Evolutionary conservation across 768 basidiomycete species (phyloP).

Genomic region (Kwoniella dejecticola): DNA sequence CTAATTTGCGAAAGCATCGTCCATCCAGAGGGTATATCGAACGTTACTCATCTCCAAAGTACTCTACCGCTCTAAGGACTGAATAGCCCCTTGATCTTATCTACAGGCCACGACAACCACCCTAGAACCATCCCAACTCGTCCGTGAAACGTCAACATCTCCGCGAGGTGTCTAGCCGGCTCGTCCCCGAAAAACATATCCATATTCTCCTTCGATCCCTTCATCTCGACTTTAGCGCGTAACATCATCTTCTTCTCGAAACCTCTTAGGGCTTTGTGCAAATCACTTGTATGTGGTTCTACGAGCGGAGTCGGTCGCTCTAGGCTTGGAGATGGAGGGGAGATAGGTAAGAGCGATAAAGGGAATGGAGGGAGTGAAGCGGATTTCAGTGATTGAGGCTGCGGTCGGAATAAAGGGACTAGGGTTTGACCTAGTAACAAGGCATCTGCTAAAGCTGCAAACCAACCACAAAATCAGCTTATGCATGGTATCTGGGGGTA

Average conservation of each 20-base stretch:
- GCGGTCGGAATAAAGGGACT: constrained; percentile 6
- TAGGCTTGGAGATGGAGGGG: not conserved
- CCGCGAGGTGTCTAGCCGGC: not conserved
- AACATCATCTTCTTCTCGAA: constrained; percentile 18
- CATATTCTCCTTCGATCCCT: constrained; percentile 4
- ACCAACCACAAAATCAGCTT: no score
- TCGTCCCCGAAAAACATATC: constrained; percentile 13
- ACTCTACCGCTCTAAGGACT: no score
- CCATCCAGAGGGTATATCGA: no score
- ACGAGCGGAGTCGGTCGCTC: not conserved
- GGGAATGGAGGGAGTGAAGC: constrained; percentile 17
- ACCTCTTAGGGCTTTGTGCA: constrained; percentile 7
- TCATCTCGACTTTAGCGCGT: constrained; percentile 13
- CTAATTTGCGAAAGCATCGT: no score
- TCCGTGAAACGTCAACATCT: constrained; percentile 1
- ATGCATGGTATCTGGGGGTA: not conserved
- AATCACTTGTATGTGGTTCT: not conserved
- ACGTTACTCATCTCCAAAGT: no score
- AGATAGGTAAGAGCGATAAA: constrained; percentile 14
- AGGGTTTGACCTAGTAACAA: constrained; percentile 15
- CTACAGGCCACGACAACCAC: no score
- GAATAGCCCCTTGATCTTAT: no score
- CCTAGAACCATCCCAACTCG: no score
- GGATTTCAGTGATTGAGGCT: not conserved
- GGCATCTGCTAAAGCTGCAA: constrained; percentile 14